phyloP scores from a whole-genome alignment of 768 basidiomycete species.

The Tephrocybe rancida region DNA sequence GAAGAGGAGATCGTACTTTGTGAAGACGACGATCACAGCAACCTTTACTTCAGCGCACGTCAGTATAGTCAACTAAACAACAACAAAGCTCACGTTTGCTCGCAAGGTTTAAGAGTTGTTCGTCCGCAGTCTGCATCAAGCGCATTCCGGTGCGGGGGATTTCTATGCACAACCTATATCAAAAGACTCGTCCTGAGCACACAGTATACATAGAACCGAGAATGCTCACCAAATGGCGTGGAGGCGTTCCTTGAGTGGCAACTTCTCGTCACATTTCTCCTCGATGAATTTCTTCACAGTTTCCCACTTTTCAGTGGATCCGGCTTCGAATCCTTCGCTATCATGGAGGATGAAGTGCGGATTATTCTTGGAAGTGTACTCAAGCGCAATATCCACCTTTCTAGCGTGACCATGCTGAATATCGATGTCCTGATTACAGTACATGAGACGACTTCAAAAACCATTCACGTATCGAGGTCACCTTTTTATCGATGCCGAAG shows the following conservation, averaged over 20 bases:
- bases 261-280: background rate
- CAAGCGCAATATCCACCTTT: constrained; percentile 23
- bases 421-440: constrained; percentile 12
- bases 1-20: constrained; percentile 30
- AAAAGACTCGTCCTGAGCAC: background rate
- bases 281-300: constrained; percentile 25
- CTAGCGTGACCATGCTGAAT: constrained; percentile 23
- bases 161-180: constrained; percentile 3
- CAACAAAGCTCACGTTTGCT: constrained; percentile 16
- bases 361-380: constrained; percentile 22
- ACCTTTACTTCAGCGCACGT: constrained; percentile 17
- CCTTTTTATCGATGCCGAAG: constrained; percentile 24
- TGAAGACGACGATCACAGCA: constrained; percentile 32
- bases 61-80: background rate
- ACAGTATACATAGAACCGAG: background rate
- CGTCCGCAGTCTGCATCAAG: background rate
- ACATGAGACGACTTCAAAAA: background rate
- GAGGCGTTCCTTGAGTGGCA: background rate
- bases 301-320: constrained; percentile 22
- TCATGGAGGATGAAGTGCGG: constrained; percentile 31
- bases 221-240: background rate
- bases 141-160: background rate
- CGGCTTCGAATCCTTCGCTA: constrained; percentile 31
- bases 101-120: constrained; percentile 1
- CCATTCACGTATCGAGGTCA: background rate